Percentiles rank a stretch among this genome's conserved stretches.
These are phyloP conservation scores for Myriosclerotinia duriaeana DNA, from an alignment of 2,329 filamentous ascomycete species.

Conservation along the genomic window DNA sequence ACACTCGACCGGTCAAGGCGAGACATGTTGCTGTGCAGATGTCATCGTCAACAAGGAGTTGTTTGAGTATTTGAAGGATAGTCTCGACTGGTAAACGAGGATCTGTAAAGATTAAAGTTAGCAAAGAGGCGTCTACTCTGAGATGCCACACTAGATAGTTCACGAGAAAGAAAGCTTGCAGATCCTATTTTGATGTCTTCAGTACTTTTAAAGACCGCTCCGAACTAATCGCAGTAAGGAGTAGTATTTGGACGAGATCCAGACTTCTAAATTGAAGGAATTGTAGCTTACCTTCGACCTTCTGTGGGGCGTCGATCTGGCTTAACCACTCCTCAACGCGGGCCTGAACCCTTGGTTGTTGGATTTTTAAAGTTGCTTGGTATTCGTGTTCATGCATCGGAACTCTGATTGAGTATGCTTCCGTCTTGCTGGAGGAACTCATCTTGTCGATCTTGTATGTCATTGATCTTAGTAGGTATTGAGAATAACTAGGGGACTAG, in stretches of 20 bases:
- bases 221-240: too few relatives aligned
- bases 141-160: too few relatives aligned
- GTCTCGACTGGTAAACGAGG: neutral
- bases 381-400: neutral
- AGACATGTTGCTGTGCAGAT: neutral
- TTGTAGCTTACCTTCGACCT: neutral
- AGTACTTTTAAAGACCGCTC: too few relatives aligned
- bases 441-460: neutral
- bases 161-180: too few relatives aligned
- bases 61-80: neutral
- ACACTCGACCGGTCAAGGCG: neutral
- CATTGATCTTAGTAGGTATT: too few relatives aligned
- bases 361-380: neutral
- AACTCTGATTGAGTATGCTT: rapidly evolving
- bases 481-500: too few relatives aligned
- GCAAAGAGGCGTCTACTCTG: neutral
- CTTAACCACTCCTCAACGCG: neutral
- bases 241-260: neutral
- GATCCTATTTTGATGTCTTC: too few relatives aligned
- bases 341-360: neutral
- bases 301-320: neutral
- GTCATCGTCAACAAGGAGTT: neutral
- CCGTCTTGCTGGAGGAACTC: neutral
- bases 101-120: neutral
- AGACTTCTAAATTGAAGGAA: too few relatives aligned